Evolutionary conservation across 495 filamentous ascomycete species (phyloP).

Genomic region (Annulohypoxylon moriforme): DNA sequence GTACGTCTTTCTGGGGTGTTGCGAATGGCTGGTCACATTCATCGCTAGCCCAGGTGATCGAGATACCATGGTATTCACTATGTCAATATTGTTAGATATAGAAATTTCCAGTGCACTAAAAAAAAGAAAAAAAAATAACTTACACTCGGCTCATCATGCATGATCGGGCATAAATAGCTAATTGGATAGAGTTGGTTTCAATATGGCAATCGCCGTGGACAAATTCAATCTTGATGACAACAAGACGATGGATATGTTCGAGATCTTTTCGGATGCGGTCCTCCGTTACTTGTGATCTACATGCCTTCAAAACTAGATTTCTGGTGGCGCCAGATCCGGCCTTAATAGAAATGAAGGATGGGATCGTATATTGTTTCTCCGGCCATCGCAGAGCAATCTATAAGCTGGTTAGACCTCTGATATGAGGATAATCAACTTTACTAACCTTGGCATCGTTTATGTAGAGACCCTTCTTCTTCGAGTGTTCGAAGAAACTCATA

Average conservation of each 20-base stretch:
- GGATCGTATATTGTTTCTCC: conserved; percentile 77
- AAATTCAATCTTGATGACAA: conserved; percentile 74
- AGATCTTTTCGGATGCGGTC: conserved; percentile 75
- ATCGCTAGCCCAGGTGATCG: conserved; percentile 77
- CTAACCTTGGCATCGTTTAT: conserved; percentile 75
- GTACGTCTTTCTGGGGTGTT: neutral
- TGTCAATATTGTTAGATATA: conserved; percentile 6
- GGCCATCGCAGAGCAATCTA: conserved; percentile 35
- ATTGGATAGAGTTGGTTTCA: conserved; percentile 81
- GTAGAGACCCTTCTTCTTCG: conserved; percentile 74
- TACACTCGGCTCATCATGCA: conserved; percentile 80
- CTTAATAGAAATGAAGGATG: conserved; percentile 66
- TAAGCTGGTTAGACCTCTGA: conserved; percentile 9
- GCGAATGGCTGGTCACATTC: conserved; percentile 62
- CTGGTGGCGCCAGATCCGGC: conserved; percentile 83
- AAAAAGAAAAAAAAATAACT: conserved; percentile 34
- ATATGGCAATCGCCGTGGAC: conserved; percentile 68
- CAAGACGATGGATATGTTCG: conserved; percentile 84
- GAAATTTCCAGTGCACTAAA: too few relatives aligned
- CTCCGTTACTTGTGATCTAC: conserved; percentile 69
- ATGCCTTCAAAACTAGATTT: conserved; percentile 74
- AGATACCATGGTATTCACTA: conserved; percentile 76
- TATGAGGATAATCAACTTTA: conserved; percentile 12
- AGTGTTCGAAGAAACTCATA: conserved; percentile 70
- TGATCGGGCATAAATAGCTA: conserved; percentile 76